A percentile compares a stretch with the other conserved stretches of the same genome.
phyloP scores from a whole-genome alignment of 1,284 basidiomycete species.

The Ganoderma leucocontextum region DNA sequence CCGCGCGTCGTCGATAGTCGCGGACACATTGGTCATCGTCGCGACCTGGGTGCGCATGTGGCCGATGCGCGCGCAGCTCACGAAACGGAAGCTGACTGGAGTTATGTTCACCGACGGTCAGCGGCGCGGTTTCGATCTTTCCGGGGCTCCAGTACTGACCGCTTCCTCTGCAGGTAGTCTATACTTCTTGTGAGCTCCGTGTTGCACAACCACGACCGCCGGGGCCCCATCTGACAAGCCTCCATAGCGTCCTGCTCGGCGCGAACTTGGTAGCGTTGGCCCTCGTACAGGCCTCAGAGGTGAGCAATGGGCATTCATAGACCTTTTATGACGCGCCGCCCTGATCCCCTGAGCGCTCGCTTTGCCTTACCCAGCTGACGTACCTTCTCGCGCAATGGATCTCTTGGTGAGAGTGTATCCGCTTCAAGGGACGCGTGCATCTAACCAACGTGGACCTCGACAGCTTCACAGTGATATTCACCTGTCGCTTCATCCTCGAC shows the following conservation, averaged over 20 bases:
- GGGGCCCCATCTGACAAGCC: not conserved
- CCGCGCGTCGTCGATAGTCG: not conserved
- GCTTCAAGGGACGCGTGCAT: not conserved
- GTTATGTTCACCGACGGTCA: constrained; percentile 2
- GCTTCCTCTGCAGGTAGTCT: not conserved
- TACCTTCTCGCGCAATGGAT: not conserved
- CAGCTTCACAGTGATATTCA: constrained; percentile 3
- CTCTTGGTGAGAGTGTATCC: not conserved
- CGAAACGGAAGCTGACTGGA: not conserved
- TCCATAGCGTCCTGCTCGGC: not conserved
- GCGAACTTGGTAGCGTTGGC: not conserved
- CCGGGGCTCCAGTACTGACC: no score
- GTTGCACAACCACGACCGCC: not conserved
- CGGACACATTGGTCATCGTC: not conserved
- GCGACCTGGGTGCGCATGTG: not conserved
- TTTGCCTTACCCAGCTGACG: not conserved
- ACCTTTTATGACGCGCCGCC: no score
- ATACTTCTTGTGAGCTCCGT: not conserved
- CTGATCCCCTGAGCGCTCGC: no score
- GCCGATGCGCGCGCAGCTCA: not conserved
- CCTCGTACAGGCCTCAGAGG: not conserved
- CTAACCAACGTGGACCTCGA: not conserved
- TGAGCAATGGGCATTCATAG: not conserved
- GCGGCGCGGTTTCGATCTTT: not conserved
- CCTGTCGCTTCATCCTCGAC: constrained; percentile 12